Evolutionary conservation across 1,139 yeast species (phyloP).

Genomic region (Taphrina pruni): DNA sequence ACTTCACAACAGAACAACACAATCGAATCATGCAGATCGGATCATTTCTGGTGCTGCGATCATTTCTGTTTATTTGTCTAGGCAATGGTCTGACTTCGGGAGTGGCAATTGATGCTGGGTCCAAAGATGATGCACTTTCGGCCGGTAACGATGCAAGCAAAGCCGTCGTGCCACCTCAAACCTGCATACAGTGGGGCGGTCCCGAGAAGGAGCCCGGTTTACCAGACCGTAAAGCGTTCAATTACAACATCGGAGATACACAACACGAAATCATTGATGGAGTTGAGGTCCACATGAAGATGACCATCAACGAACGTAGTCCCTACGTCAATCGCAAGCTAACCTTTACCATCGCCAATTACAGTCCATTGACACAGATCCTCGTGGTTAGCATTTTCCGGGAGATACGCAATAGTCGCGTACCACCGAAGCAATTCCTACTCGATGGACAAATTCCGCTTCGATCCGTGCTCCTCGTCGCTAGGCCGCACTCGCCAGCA

Average conservation of each 20-base stretch:
- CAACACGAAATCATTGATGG: neutral
- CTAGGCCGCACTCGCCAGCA: neutral
- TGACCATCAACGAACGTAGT: neutral
- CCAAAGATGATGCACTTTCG: neutral
- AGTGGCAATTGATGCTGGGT: neutral
- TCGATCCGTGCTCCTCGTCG: neutral
- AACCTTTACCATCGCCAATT: neutral
- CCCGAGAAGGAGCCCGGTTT: neutral
- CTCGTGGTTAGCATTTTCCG: neutral
- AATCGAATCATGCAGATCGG: neutral
- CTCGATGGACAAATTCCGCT: slow-evolving; percentile 4
- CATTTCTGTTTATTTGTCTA: neutral
- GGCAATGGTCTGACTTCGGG: neutral
- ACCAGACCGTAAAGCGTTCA: neutral
- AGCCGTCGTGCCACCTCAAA: neutral
- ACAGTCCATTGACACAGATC: neutral
- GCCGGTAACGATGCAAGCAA: neutral
- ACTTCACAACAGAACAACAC: too few species aligned
- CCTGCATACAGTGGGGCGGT: neutral
- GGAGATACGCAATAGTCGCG: neutral
- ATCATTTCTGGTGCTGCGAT: neutral
- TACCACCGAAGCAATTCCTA: neutral
- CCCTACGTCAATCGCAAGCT: neutral
- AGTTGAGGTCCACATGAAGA: neutral
- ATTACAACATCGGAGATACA: neutral